Conservation (phyloP, 805 yeast genomes). For the Saturnispora serradocipensis region DNA sequence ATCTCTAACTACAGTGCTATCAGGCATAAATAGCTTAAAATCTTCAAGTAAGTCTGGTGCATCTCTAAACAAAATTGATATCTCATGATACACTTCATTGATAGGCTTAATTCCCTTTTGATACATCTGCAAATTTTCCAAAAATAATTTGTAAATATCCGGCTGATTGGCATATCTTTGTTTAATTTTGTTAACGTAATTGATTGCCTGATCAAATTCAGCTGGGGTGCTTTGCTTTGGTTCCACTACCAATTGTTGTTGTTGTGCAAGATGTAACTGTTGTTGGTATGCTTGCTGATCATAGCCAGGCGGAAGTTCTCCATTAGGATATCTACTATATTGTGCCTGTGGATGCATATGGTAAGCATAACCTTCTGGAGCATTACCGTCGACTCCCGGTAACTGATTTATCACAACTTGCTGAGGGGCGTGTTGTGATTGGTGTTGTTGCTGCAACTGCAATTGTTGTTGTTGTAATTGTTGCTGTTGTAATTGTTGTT, state of each 20-base stretch:
- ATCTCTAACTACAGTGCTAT: conserved; percentile 36
- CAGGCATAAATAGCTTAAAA: conserved; percentile 92
- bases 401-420: background rate
- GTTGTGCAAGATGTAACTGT: conserved; percentile 9
- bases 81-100: conserved; percentile 90
- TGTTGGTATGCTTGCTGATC: conserved; percentile 7
- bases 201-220: conserved; percentile 94
- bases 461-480: conserved; percentile 16
- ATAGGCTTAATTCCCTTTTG: conserved; percentile 95
- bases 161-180: conserved; percentile 91
- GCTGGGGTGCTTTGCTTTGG: conserved; percentile 52
- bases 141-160: conserved; percentile 86
- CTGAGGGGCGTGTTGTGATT: conserved; percentile 12
- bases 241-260: conserved; percentile 15
- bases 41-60: conserved; percentile 94
- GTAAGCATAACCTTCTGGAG: background rate
- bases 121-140: conserved; percentile 92
- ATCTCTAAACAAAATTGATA: conserved; percentile 75
- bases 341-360: background rate
- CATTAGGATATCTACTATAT: background rate
- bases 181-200: conserved; percentile 92
- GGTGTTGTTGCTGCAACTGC: conserved; percentile 13
- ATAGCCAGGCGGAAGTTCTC: conserved; percentile 1
- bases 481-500: conserved; percentile 13
- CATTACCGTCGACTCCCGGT: background rate